Base-by-base conservation (phyloP, 768 basidiomycete genomes). In the Serendipita sp. region DNA sequence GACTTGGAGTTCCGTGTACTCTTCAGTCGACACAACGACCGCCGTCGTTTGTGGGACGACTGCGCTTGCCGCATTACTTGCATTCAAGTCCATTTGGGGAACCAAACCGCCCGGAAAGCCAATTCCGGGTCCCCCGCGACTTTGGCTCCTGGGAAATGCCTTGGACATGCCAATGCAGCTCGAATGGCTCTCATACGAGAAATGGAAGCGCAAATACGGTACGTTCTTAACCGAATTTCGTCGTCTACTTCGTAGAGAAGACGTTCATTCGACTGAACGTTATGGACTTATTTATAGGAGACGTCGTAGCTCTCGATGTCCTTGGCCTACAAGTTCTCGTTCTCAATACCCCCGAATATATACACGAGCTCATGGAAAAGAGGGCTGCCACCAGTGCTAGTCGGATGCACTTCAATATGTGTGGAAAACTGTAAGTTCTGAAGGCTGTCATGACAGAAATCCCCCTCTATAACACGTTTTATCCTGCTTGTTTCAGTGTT, bases 181-280 rank as follows among this genome's bases (percentile, higher is more conserved):
- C 72, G 78, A 85, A 2, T 88, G 87, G 86, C 72, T 88, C n/a
- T 74, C 75, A 18, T 83, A 81, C 1, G 76, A 77, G 2, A 70
- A 78, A 53, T 88, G 86, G 87, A 81, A 81, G 2, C 79, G 79
- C 66, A 71, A 79, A 66, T 86, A 83, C 67, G 48, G 48, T 51
- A n/a, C n/a, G 30, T 51, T 8, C n/a, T n/a, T 13, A 7, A 7
- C 38, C 7, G 7, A 13, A 5, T 41, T 7, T 41, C 13, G 7
- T 41, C 13, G 13, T 41, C 38, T 7, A 5, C 13, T 2, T 7
- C 7, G 7, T 41, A 7, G 5, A 41, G 13, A 7, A 13, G 38
- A 41, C 38, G 5, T 7, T 41, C 13, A 41, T 41, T 2, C 13
- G 5, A 7, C 5, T 41, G 5, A 51, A 7, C 13, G 5, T 41